These are phyloP conservation scores for Pseudogymnoascus sp. DNA, from an alignment of 2,329 filamentous ascomycete genomes.

Conservation along the genomic window DNA sequence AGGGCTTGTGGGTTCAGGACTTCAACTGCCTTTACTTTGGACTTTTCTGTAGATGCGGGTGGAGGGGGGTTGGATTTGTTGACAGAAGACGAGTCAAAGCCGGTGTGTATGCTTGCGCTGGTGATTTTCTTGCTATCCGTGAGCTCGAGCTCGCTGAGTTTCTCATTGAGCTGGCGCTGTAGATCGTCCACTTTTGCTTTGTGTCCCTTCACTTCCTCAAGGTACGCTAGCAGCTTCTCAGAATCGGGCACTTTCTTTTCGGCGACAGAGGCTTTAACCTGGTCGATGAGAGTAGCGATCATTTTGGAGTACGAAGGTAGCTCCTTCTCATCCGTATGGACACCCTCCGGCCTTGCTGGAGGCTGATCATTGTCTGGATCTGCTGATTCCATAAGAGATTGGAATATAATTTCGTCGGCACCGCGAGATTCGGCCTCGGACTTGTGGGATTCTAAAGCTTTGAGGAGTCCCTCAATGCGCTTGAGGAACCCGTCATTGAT, in stretches of 20 bases:
- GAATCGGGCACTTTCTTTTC: slow-evolving; percentile 60
- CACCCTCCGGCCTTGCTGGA: slow-evolving; percentile 66
- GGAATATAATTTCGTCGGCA: slow-evolving; percentile 79
- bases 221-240: slow-evolving; percentile 61
- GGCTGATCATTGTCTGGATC: slow-evolving; percentile 68
- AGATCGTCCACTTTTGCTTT: slow-evolving; percentile 69
- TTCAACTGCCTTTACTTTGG: slow-evolving; percentile 54
- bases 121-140: slow-evolving; percentile 88
- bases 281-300: slow-evolving; percentile 93
- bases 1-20: slow-evolving; percentile 62
- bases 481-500: slow-evolving; percentile 86
- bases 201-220: slow-evolving; percentile 71
- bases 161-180: slow-evolving; percentile 65
- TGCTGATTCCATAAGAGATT: slow-evolving; percentile 76
- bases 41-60: slow-evolving; percentile 19
- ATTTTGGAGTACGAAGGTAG: slow-evolving; percentile 89
- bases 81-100: slow-evolving; percentile 83
- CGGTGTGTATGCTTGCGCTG: slow-evolving; percentile 79
- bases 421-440: slow-evolving; percentile 56
- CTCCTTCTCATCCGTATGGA: slow-evolving; percentile 64
- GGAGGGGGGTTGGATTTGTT: slow-evolving; percentile 45
- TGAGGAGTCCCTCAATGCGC: slow-evolving; percentile 74
- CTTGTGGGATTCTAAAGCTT: slow-evolving; percentile 66
- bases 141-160: slow-evolving; percentile 74
- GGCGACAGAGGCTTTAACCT: slow-evolving; percentile 71